Percentiles rank a stretch among this genome's conserved stretches.
Evolutionary conservation across 306 rosid genomes (phyloP).

Genomic region (Abrus precatorius): DNA sequence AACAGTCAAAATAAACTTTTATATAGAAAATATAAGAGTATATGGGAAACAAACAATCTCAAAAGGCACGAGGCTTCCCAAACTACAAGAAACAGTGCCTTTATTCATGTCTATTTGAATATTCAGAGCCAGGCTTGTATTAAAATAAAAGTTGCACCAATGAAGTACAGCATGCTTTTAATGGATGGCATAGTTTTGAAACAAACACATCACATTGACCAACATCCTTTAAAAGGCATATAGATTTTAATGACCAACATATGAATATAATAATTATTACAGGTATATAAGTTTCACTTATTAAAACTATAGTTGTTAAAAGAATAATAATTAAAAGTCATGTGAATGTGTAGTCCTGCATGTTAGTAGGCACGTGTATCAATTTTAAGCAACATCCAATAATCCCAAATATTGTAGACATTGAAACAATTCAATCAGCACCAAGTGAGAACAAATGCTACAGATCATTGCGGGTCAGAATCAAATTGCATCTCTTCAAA

Average conservation of each 20-base stretch:
- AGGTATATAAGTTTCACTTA: neutral
- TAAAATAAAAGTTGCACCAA: slow-evolving; percentile 1
- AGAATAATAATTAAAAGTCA: neutral
- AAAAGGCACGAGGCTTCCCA: slow-evolving; percentile 13
- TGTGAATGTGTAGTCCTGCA: neutral
- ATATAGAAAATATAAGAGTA: slow-evolving; percentile 1
- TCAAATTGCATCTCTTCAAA: slow-evolving; percentile 8
- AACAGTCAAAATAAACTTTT: slow-evolving; percentile 50
- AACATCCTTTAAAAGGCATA: neutral
- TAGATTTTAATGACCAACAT: neutral
- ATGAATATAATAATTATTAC: neutral
- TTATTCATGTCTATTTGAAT: slow-evolving; percentile 37
- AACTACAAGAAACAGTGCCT: slow-evolving; percentile 37
- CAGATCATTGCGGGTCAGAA: slow-evolving; percentile 1
- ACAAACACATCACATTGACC: slow-evolving; percentile 12
- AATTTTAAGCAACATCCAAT: neutral
- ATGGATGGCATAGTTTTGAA: neutral
- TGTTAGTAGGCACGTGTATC: slow-evolving; percentile 1
- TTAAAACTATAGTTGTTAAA: neutral
- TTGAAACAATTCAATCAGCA: slow-evolving; percentile 31
- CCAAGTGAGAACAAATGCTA: neutral
- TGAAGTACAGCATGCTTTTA: slow-evolving; percentile 8
- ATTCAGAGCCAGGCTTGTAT: neutral
- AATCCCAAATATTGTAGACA: slow-evolving; percentile 28
- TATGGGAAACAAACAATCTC: slow-evolving; percentile 32